A percentile compares a stretch with the other conserved stretches of the same genome.
These are phyloP conservation scores for Botrytis fragariae DNA, from an alignment of 2,329 filamentous ascomycete genomes.

Conservation along the genomic window DNA sequence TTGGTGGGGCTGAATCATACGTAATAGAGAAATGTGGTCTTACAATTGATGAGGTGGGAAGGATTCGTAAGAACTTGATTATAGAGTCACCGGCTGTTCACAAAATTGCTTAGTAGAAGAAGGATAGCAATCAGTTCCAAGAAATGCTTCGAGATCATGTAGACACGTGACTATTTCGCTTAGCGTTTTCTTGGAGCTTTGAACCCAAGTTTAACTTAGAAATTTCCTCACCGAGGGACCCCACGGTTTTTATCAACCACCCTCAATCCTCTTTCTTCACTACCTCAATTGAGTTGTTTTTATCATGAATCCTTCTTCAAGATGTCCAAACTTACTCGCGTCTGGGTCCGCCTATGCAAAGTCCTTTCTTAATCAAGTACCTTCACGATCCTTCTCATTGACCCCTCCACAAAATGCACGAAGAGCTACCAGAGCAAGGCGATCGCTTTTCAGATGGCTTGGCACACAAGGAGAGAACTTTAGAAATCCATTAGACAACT, in stretches of 20 bases:
- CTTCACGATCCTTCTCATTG: slow-evolving; percentile 37
- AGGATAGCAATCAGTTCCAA: neutral
- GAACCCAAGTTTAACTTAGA: slow-evolving; percentile 4
- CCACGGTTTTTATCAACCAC: slow-evolving; percentile 16
- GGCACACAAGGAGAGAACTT: slow-evolving; percentile 31
- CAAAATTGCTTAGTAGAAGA: neutral
- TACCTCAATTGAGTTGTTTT: slow-evolving; percentile 10
- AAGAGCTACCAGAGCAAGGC: slow-evolving; percentile 34
- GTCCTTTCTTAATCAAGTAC: slow-evolving; percentile 28
- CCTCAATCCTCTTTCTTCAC: neutral
- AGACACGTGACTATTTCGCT: slow-evolving; percentile 15
- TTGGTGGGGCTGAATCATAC: slow-evolving; percentile 64
- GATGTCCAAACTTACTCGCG: slow-evolving; percentile 29
- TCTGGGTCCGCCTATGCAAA: slow-evolving; percentile 28
- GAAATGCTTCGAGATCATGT: neutral
- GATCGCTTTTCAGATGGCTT: slow-evolving; percentile 37
- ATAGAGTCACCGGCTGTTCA: slow-evolving; percentile 32
- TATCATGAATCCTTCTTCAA: slow-evolving; percentile 35
- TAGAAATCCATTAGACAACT: slow-evolving; percentile 31
- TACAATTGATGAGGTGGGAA: slow-evolving; percentile 52
- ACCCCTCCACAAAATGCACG: slow-evolving; percentile 30
- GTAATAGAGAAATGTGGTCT: slow-evolving; percentile 58
- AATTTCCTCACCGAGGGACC: slow-evolving; percentile 19
- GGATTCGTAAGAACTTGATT: slow-evolving; percentile 50
- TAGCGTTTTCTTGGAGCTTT: slow-evolving; percentile 16